Evolutionary conservation across 495 filamentous ascomycete species (phyloP), one percentile per base, ranked within the genome.

Genomic region (Extremus antarcticus): DNA sequence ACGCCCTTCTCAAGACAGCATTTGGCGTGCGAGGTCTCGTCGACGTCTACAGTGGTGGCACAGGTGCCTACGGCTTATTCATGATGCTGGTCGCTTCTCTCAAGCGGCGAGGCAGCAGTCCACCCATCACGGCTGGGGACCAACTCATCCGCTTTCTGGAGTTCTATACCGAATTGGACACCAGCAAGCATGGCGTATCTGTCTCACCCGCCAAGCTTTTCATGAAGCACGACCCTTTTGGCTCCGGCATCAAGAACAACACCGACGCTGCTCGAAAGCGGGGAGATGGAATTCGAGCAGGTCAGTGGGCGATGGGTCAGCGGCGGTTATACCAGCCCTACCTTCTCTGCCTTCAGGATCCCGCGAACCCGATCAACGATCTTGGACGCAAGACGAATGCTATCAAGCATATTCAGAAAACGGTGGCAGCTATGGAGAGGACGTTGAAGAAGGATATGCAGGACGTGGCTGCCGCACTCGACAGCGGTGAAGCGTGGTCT

Each of bases 341-440:
- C 56, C 59, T 72, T 13, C 58, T 85, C 21, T 81, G 75, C 58
- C 65, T 85, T 3, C 80, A 83, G 61, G 79, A 85, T 54, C 82
- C 82, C 0, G 76, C 77, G 2, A 72, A 82, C 54, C 70, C 71
- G 25, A 67, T 71, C 59, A 78, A 78, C 53, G 78, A 85, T 58
- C 66, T 83, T 0, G 82, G 81, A 20, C 49, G 55, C 39, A 70
- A 67, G 50, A 56, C 52, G 2, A 62, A 70, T 46, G 65, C 60
- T 43, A 73, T 76, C 57, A 73, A 75, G 54, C 68, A 74, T 51
- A 53, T 77, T 21, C 64, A 66, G 50, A 50, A 21, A 17, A 74
- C 62, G 9, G 65, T 70, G 20, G 20, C 11, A 4, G 54, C 10
- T 17, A 13, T 56, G 25, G 1, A 9, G 1, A n/a, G 3, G n/a